These are phyloP conservation scores for Corymbia citriodora DNA, from an alignment of 441 rosid species.

Conservation along the genomic window DNA sequence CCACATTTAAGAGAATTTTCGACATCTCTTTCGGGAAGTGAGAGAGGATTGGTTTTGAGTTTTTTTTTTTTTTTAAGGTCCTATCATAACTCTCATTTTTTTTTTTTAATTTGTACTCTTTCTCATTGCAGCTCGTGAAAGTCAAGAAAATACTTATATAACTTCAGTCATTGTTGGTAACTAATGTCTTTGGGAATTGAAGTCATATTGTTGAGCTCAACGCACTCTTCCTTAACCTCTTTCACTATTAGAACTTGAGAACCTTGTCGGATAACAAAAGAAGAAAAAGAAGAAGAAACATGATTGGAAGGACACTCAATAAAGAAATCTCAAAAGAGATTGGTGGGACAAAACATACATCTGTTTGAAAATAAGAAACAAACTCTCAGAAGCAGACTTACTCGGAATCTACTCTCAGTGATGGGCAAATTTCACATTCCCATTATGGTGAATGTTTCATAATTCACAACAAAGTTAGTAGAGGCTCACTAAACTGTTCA, in stretches of 20 bases:
- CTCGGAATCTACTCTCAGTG: not conserved
- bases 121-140: too few relatives aligned
- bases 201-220: not conserved
- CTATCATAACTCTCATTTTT: not conserved
- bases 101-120: too few relatives aligned
- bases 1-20: not conserved
- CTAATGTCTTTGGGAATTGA: not conserved
- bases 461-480: not conserved
- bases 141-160: not conserved
- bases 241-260: not conserved
- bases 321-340: not conserved
- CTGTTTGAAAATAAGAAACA: not conserved
- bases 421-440: not conserved
- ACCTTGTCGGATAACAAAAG: not conserved
- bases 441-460: not conserved
- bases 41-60: not conserved
- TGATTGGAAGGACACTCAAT: not conserved
- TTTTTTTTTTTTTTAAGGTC: too few relatives aligned
- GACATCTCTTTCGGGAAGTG: not conserved
- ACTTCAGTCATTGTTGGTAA: not conserved
- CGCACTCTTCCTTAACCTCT: not conserved
- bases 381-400: not conserved
- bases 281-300: not conserved
- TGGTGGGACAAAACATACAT: not conserved
- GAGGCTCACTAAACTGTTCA: not conserved